Evolutionary conservation across 2,329 filamentous ascomycete genomes (phyloP).

Genomic region (Didymella lethalis): DNA sequence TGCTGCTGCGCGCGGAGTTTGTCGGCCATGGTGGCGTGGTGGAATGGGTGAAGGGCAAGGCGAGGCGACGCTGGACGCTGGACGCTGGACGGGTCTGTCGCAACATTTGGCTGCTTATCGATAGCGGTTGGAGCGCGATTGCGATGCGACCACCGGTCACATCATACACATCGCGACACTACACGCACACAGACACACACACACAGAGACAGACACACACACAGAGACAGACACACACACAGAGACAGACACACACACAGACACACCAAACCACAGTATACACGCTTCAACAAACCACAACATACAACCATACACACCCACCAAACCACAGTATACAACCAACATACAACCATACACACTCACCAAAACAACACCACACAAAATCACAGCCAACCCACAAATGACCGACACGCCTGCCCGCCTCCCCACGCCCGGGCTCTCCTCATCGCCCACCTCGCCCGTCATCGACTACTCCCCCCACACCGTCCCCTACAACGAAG

Average conservation of each 20-base stretch:
- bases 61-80: background rate
- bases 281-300: no score
- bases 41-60: background rate
- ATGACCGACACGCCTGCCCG: conserved; percentile 38
- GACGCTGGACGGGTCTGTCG: no score
- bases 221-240: no score
- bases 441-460: conserved; percentile 38
- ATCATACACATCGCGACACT: conserved; percentile 3
- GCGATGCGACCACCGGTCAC: conserved; percentile 1
- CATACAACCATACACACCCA: no score
- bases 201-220: no score
- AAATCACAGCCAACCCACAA: no score
- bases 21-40: conserved; percentile 72
- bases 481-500: conserved; percentile 54
- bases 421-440: conserved; percentile 45
- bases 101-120: conserved; percentile 4
- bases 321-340: background rate
- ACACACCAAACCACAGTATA: background rate
- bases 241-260: background rate
- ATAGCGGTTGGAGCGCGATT: conserved; percentile 6
- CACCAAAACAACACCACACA: no score
- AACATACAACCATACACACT: no score
- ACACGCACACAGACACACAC: background rate
- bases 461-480: conserved; percentile 53
- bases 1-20: conserved; percentile 98